Base-by-base conservation (phyloP, 768 basidiomycete genomes). In the Chiua virens region DNA sequence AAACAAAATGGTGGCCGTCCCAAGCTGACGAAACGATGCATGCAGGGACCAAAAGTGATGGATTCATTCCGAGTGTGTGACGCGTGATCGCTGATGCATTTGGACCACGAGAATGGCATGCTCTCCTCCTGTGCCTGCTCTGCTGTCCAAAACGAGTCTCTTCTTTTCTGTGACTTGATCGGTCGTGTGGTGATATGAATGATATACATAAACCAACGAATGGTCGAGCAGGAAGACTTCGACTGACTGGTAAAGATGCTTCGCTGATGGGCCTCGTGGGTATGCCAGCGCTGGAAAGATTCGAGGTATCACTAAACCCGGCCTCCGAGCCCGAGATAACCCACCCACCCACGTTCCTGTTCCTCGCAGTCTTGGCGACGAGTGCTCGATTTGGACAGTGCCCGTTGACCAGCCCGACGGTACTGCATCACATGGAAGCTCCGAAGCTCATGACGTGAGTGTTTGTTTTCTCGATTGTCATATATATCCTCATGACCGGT, bases 361-460 rank as follows among this genome's bases (percentile, higher is more conserved):
- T 41, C 32, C 47, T 43, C 56, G 27, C 42, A 48, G 47, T 34
- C 30, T 44, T 37, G 44, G 35, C 20, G 21, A 35, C 35, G 23
- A 11, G 20, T 50, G 18, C 42, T 50, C 28, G 8, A 45, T 60
- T 30, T 15, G 50, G 58, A 30, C 3, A 36, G 14, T 38, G 25
- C 34, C 32, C 23, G 36, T 4, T 35, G 17, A 6, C 15, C 66
- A 81, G 51, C 75, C 77, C 34, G 34, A 15, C 5, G 28, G 28
- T 30, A 79, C 8, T 81, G 80, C 59, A 78, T 79, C 13, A 82
- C 34, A 34, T 82, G 83, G 81, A 85, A 85, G 68, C 61, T 73
- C 41, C 68, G 54, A 57, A 52, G 48, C 15, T 10, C 10, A 49
- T 37, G 34, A 46, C 47, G 54, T 38, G 51, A 23, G 32, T 9